phyloP scores from a whole-genome alignment of 2,329 filamentous ascomycete species.

The Thelonectria discophora region DNA sequence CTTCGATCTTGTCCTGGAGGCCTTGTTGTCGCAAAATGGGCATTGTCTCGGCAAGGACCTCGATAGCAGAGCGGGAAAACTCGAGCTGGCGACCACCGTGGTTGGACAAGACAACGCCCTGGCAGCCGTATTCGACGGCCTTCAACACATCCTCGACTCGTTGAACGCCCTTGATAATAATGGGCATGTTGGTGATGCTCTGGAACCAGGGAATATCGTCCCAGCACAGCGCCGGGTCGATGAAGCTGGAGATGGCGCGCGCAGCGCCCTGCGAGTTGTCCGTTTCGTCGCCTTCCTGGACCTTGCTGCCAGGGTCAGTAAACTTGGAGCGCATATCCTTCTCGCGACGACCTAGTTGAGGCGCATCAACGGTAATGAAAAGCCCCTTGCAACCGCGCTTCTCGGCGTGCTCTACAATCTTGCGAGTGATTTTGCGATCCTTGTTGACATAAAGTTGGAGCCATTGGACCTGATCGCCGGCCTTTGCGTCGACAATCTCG shows the following conservation, averaged over 20 bases:
- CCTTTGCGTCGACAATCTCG: constrained; percentile 87
- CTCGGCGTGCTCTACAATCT: constrained; percentile 93
- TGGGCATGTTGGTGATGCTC: constrained; percentile 90
- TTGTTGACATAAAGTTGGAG: constrained; percentile 98
- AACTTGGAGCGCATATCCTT: constrained; percentile 99
- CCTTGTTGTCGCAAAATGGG: constrained; percentile 80
- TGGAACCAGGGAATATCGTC: constrained; percentile 94
- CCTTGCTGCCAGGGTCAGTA: constrained; percentile 80
- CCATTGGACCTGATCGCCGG: constrained; percentile 90
- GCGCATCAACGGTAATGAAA: constrained; percentile 98
- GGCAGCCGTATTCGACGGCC: constrained; percentile 82
- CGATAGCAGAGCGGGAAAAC: constrained; percentile 86
- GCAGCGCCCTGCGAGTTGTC: constrained; percentile 93
- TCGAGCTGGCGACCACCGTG: constrained; percentile 96
- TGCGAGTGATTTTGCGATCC: constrained; percentile 87
- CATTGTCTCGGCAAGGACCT: constrained; percentile 93
- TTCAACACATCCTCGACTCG: constrained; percentile 92
- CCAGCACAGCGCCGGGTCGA: constrained; percentile 94
- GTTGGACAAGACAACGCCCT: constrained; percentile 94
- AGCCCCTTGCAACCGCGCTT: constrained; percentile 90
- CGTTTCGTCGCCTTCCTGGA: constrained; percentile 79
- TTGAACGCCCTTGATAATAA: constrained; percentile 96
- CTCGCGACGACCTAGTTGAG: constrained; percentile 91
- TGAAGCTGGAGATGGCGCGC: constrained; percentile 94
- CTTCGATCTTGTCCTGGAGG: constrained; percentile 79